Evolutionary conservation across 257 asterid genomes (phyloP).

Genomic region (Handroanthus guayacan): DNA sequence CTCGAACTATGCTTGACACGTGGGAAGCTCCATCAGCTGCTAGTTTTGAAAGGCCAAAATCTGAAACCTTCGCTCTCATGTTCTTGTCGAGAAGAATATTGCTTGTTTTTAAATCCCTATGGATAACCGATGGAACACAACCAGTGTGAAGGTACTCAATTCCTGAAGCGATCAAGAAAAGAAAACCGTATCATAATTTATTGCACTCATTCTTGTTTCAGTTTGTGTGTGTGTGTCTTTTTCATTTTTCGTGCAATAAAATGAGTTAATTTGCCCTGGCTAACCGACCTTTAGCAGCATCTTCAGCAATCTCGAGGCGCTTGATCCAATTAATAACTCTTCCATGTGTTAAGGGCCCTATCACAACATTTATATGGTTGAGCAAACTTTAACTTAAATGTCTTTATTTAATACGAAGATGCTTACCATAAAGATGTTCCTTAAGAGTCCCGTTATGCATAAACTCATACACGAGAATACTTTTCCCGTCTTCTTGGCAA

Average conservation of each 20-base stretch:
- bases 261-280: conserved; percentile 16
- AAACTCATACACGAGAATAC: conserved; percentile 91
- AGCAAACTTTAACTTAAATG: neutral
- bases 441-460: conserved; percentile 96
- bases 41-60: conserved; percentile 97
- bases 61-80: conserved; percentile 96
- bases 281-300: conserved; percentile 90
- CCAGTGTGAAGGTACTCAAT: conserved; percentile 99
- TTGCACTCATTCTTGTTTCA: neutral
- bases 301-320: conserved; percentile 98
- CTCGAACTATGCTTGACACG: conserved; percentile 98
- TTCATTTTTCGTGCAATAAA: neutral
- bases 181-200: conserved; percentile 20
- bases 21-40: conserved; percentile 98
- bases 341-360: conserved; percentile 76
- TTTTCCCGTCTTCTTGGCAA: conserved; percentile 96
- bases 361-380: conserved; percentile 23
- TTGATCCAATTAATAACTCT: conserved; percentile 80
- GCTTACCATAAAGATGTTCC: conserved; percentile 87
- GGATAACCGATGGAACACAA: conserved; percentile 94
- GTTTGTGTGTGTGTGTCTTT: neutral
- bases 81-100: conserved; percentile 94
- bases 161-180: conserved; percentile 59
- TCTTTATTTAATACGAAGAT: conserved; percentile 4
- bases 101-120: conserved; percentile 94